Percentiles rank a stretch among this genome's conserved stretches.
phyloP scores from a whole-genome alignment of 129 eudicot species.

The Chrysanthemum makinoi region DNA sequence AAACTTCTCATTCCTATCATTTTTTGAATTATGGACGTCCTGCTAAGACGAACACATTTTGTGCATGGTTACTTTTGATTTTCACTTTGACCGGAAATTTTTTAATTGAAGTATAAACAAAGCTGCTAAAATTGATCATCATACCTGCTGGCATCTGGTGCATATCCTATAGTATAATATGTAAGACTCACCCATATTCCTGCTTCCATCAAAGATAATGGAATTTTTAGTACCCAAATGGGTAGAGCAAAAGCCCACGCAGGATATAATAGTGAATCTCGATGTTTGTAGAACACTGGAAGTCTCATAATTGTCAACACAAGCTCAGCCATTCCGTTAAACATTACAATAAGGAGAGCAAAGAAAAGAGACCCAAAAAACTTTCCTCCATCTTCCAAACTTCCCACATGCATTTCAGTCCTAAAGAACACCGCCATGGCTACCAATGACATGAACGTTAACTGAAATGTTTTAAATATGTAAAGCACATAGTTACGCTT shows the following conservation, averaged over 20 bases:
- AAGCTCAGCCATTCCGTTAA: constrained; percentile 34
- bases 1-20: too few species aligned
- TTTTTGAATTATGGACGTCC: too few species aligned
- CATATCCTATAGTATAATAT: constrained; percentile 31
- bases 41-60: too few species aligned
- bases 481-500: constrained; percentile 25
- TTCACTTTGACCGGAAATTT: too few species aligned
- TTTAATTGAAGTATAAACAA: not conserved
- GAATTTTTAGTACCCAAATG: constrained; percentile 31
- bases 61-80: too few species aligned
- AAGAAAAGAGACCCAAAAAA: constrained; percentile 31
- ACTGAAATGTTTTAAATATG: constrained; percentile 25
- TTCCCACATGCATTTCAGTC: constrained; percentile 25
- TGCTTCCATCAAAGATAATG: constrained; percentile 23
- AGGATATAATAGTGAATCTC: constrained; percentile 26
- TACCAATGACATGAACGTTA: constrained; percentile 27
- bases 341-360: constrained; percentile 24
- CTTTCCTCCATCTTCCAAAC: constrained; percentile 30
- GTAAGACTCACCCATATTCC: constrained; percentile 32
- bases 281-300: constrained; percentile 31
- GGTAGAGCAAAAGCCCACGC: constrained; percentile 33
- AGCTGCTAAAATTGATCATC: too few species aligned
- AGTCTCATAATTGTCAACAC: constrained; percentile 28
- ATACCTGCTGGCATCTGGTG: constrained; percentile 30
- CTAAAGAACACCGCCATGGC: constrained; percentile 27